phyloP scores from a whole-genome alignment of 2,329 filamentous ascomycete genomes.

The Orbilia quercus region DNA sequence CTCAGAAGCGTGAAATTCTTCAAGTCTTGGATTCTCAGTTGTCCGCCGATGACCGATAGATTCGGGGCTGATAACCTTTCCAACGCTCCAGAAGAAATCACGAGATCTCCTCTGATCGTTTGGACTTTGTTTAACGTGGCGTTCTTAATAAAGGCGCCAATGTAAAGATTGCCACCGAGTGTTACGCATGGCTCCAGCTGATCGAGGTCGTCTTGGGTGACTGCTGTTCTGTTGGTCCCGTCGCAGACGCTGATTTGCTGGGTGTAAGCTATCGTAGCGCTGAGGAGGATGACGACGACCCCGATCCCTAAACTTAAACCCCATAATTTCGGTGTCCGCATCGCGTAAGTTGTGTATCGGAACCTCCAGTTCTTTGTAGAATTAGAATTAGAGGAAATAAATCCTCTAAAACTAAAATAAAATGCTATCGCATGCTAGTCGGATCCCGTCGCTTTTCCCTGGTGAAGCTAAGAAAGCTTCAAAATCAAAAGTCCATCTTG shows the following conservation, averaged over 20 bases:
- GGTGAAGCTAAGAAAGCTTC: too few species aligned
- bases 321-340: background rate
- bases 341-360: background rate
- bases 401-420: too few species aligned
- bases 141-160: slow-evolving; percentile 9
- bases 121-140: slow-evolving; percentile 17
- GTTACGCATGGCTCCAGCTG: slow-evolving; percentile 5
- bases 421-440: too few species aligned
- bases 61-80: slow-evolving; percentile 18
- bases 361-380: too few species aligned
- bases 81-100: background rate
- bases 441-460: too few species aligned
- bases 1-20: slow-evolving; percentile 3
- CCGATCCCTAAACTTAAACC: background rate
- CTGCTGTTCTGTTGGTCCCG: background rate
- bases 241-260: slow-evolving; percentile 1
- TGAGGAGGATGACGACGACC: background rate
- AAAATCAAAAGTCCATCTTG: too few species aligned
- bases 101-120: slow-evolving; percentile 18
- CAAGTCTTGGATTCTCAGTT: background rate
- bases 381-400: too few species aligned
- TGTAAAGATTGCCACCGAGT: slow-evolving; percentile 6
- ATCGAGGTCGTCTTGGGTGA: slow-evolving; percentile 34
- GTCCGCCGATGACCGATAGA: slow-evolving; percentile 18
- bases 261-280: background rate